phyloP scores from a whole-genome alignment of 1,139 yeast genomes.

The Pichia sp. region DNA sequence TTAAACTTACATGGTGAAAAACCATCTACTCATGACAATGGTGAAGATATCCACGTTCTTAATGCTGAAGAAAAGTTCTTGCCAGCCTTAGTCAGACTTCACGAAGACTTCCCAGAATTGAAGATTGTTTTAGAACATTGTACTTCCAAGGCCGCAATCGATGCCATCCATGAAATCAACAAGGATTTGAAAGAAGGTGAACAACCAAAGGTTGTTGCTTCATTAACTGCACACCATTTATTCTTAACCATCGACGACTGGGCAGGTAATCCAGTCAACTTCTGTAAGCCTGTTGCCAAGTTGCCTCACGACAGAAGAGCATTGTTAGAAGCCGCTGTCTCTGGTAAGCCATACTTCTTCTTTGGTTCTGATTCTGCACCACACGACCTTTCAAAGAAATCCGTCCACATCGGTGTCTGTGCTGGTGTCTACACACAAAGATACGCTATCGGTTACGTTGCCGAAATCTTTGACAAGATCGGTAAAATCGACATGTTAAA shows the following conservation, averaged over 20 bases:
- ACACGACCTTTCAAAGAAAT: constrained; percentile 78
- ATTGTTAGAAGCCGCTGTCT: constrained; percentile 80
- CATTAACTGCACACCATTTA: constrained; percentile 95
- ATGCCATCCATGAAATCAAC: constrained; percentile 71
- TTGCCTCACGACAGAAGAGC: constrained; percentile 82
- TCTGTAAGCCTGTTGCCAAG: constrained; percentile 98
- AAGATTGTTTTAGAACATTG: constrained; percentile 94
- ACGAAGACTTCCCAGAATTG: constrained; percentile 78
- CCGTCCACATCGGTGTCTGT: constrained; percentile 80
- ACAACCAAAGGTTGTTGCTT: constrained; percentile 71
- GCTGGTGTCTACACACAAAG: constrained; percentile 97
- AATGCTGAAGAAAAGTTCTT: constrained; percentile 92
- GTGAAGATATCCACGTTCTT: constrained; percentile 67
- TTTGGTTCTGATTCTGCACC: constrained; percentile 99
- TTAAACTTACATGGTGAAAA: constrained; percentile 95
- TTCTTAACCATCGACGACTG: constrained; percentile 87
- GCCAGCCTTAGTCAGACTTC: constrained; percentile 85
- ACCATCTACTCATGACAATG: constrained; percentile 52
- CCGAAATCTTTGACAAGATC: constrained; percentile 74
- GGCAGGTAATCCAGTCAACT: constrained; percentile 96
- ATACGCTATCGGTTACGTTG: constrained; percentile 77
- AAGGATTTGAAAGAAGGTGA: constrained; percentile 43
- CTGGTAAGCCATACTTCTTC: constrained; percentile 91
- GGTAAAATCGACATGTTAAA: constrained; percentile 64
- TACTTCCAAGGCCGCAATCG: constrained; percentile 86